Conservation (phyloP, 2,329 filamentous ascomycete genomes). For the Pyricularia sp. region DNA sequence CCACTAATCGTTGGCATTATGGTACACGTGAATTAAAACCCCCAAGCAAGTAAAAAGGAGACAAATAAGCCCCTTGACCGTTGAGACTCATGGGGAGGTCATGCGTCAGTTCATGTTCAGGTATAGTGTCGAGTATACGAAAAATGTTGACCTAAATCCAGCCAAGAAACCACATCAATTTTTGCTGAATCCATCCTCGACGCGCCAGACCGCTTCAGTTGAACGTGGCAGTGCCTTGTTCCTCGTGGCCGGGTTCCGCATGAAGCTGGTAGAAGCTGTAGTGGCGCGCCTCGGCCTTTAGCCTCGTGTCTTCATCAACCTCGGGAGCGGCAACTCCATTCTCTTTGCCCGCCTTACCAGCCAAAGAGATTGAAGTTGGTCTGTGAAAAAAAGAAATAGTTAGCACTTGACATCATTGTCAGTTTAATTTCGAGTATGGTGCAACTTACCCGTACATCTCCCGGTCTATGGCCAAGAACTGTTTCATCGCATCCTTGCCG, state of each 20-base stretch:
- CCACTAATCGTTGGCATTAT: background rate
- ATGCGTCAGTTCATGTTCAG: background rate
- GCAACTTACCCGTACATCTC: slow-evolving; percentile 68
- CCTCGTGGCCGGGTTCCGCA: slow-evolving; percentile 29
- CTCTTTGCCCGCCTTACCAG: slow-evolving; percentile 31
- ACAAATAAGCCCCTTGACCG: background rate
- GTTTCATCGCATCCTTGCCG: slow-evolving; percentile 70
- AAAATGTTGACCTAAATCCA: background rate
- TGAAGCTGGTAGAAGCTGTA: slow-evolving; percentile 41
- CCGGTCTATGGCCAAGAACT: slow-evolving; percentile 70
- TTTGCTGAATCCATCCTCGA: background rate
- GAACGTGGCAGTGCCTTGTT: slow-evolving; percentile 38
- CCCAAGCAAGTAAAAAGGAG: background rate
- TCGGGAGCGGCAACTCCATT: slow-evolving; percentile 28
- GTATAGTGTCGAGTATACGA: background rate
- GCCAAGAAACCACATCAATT: background rate
- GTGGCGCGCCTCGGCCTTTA: slow-evolving; percentile 38
- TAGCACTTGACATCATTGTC: slow-evolving; percentile 4
- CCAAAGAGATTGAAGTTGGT: slow-evolving; percentile 30
- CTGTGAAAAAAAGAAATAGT: slow-evolving; percentile 15
- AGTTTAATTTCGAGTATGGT: background rate
- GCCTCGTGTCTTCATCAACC: slow-evolving; percentile 36
- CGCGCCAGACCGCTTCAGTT: slow-evolving; percentile 15
- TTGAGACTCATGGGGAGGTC: background rate
- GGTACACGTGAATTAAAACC: background rate